A percentile compares a stretch with the other conserved stretches of the same genome.
phyloP scores from a whole-genome alignment of 2,329 filamentous ascomycete genomes.

The Nothopassalora personata region DNA sequence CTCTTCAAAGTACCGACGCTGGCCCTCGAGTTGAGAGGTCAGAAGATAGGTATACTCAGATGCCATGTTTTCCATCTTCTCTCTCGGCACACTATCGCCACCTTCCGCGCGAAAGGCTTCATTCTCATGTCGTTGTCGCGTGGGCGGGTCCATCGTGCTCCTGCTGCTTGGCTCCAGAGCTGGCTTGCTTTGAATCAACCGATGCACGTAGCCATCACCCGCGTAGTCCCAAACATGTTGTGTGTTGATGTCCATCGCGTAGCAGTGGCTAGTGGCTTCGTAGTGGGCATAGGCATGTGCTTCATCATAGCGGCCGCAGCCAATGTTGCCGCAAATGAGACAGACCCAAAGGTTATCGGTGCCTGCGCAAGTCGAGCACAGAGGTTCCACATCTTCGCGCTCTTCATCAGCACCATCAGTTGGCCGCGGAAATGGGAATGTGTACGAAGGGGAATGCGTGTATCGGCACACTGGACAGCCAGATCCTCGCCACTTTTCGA shows the following conservation, averaged over 20 bases:
- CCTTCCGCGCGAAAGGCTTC: constrained; percentile 37
- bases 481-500: constrained; percentile 91
- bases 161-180: constrained; percentile 36
- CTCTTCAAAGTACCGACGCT: constrained; percentile 90
- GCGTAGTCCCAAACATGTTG: constrained; percentile 98
- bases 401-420: constrained; percentile 22
- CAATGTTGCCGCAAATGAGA: constrained; percentile 84
- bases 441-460: constrained; percentile 57
- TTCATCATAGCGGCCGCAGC: constrained; percentile 91
- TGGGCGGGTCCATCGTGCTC: constrained; percentile 76
- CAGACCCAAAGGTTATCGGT: constrained; percentile 89
- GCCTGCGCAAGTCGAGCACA: constrained; percentile 77
- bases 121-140: constrained; percentile 34
- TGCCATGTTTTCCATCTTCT: constrained; percentile 72
- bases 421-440: constrained; percentile 33
- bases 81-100: constrained; percentile 65
- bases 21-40: constrained; percentile 85
- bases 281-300: constrained; percentile 92
- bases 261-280: constrained; percentile 83
- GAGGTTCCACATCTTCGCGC: constrained; percentile 54
- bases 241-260: constrained; percentile 85
- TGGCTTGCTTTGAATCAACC: constrained; percentile 87
- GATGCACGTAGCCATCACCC: constrained; percentile 91
- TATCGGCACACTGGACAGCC: constrained; percentile 94
- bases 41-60: constrained; percentile 93